Evolutionary conservation across 2,329 filamentous ascomycete genomes (phyloP).

Genomic region (Hymenoscyphus repandus): DNA sequence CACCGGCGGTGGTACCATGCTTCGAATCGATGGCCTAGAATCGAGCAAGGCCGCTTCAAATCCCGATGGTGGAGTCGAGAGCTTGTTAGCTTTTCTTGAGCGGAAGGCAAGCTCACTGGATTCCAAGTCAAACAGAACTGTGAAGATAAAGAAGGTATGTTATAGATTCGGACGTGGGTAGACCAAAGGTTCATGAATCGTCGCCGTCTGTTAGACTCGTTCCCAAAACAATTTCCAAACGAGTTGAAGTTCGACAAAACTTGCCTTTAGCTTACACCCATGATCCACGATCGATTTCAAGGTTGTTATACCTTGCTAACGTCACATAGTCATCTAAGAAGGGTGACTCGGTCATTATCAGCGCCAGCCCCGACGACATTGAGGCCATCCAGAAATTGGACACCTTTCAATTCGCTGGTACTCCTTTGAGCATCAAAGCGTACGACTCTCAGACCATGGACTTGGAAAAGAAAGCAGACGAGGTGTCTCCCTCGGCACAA

Average conservation of each 20-base stretch:
- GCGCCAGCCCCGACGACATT: slow-evolving; percentile 58
- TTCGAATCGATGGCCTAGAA: slow-evolving; percentile 55
- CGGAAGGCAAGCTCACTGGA: slow-evolving; percentile 57
- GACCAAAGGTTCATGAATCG: slow-evolving; percentile 27
- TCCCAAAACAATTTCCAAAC: slow-evolving; percentile 34
- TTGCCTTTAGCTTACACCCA: slow-evolving; percentile 20
- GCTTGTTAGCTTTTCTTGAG: slow-evolving; percentile 64
- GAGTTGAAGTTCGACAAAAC: slow-evolving; percentile 25
- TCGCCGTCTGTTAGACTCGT: slow-evolving; percentile 37
- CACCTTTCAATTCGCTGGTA: slow-evolving; percentile 62
- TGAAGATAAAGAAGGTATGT: slow-evolving; percentile 77
- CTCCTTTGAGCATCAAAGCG: slow-evolving; percentile 49
- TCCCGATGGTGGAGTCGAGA: slow-evolving; percentile 59
- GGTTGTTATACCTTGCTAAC: slow-evolving; percentile 52
- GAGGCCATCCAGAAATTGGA: slow-evolving; percentile 63
- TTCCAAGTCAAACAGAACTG: slow-evolving; percentile 38
- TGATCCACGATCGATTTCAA: slow-evolving; percentile 34
- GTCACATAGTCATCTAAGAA: slow-evolving; percentile 62
- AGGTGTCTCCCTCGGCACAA: slow-evolving; percentile 46
- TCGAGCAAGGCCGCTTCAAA: slow-evolving; percentile 64
- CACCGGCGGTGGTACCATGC: slow-evolving; percentile 19
- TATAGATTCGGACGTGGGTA: slow-evolving; percentile 39
- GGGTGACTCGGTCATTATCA: slow-evolving; percentile 65
- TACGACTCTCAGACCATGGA: slow-evolving; percentile 29
- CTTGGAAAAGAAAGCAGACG: slow-evolving; percentile 34